Evolutionary conservation across 305 asterid species (phyloP), one percentile per base, ranked within the genome.

Genomic region (Fraxinus sp.): DNA sequence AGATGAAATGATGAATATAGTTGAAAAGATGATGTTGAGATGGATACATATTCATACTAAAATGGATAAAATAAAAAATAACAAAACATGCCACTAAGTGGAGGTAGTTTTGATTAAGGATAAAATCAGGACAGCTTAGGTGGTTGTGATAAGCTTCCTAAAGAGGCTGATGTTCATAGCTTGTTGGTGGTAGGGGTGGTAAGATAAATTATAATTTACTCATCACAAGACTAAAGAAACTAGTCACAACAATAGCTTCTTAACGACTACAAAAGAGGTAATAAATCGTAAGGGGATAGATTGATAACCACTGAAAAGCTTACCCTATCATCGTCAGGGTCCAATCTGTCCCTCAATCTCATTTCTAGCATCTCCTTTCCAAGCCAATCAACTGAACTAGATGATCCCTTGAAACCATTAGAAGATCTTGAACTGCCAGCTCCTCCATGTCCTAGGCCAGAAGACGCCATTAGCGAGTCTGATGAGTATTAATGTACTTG

Each of bases 301-400:
- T 46, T 3, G 80, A 55, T 57, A 76, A 44, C 73, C 80, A 83
- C 37, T 68, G 35, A 82, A 81, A 79, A 84, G 82, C 93, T 88
- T 87, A 95, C 99, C 90, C 95, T 91, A 68, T 94, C 99, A 81
- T 91, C 93, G 52, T 94, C 97, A 76, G 88, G 87, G 76, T 93
- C 97, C 83, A 83, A 91, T 88, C 92, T 90, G 89, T 94, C 98
- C 87, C 95, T 89, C 86, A 95, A 82, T 87, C 89, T 92, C 99
- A 95, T 92, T 76, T 95, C 98, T 84, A 87, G 93, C 96, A 95
- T 94, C 90, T 95, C 98, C 88, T 92, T 92, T 80, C 98, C 99
- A 83, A 95, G 91, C 98, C 98, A 94, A 81, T 95, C 99, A 85
- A 94, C 94, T 78, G 99, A 95, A 92, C 93, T 92, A 75, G 99